Evolutionary conservation across 2,329 filamentous ascomycete genomes (phyloP).

Genomic region (Fusarium sororula): DNA sequence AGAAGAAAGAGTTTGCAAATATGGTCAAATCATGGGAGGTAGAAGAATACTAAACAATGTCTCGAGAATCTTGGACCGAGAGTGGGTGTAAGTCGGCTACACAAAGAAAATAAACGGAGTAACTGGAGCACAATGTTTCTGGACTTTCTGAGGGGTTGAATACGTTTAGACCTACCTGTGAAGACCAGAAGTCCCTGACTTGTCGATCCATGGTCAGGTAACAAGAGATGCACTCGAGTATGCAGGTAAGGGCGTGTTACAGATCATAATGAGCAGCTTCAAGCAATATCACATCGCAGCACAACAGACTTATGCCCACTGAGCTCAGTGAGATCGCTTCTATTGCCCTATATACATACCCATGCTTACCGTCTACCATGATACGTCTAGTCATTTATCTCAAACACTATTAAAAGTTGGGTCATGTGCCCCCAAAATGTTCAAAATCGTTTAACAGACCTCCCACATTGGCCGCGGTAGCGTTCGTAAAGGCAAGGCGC

Average conservation of each 20-base stretch:
- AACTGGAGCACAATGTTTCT: not conserved
- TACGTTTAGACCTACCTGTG: not conserved
- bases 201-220: not conserved
- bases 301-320: conserved; percentile 25
- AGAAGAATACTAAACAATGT: conserved; percentile 32
- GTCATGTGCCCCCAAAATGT: not conserved
- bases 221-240: not conserved
- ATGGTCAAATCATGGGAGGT: conserved; percentile 42
- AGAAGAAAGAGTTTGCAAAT: conserved; percentile 38
- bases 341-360: conserved; percentile 24
- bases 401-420: not conserved
- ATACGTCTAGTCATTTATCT: conserved; percentile 20
- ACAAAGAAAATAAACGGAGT: not conserved
- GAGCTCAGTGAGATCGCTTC: conserved; percentile 26
- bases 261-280: not conserved
- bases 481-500: conserved; percentile 43
- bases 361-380: conserved; percentile 32
- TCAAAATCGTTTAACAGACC: conserved; percentile 54
- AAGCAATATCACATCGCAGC: conserved; percentile 11
- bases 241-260: no score
- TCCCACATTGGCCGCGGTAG: conserved; percentile 73
- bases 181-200: not conserved
- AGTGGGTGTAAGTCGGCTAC: conserved; percentile 7
- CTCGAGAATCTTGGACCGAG: conserved; percentile 17
- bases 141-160: not conserved